Evolutionary conservation across 805 yeast species (phyloP).

Genomic region (Teunomyces gatunensis): DNA sequence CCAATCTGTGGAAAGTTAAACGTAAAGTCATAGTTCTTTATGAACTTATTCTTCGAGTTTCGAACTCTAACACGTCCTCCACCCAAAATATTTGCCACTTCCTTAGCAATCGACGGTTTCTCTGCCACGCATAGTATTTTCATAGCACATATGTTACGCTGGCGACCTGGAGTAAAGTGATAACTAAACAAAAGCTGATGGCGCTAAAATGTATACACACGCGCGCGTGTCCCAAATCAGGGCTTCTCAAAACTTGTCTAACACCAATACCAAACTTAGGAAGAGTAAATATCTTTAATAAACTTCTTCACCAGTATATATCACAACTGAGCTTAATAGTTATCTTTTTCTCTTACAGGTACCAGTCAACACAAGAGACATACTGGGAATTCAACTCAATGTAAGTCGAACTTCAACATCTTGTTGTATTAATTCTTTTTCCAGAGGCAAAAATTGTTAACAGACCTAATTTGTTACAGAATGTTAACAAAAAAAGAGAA

Average conservation of each 20-base stretch:
- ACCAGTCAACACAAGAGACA: no score
- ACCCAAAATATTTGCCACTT: slow-evolving; percentile 70
- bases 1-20: slow-evolving; percentile 65
- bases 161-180: background rate
- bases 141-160: slow-evolving; percentile 37
- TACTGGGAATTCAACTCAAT: no score
- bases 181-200: background rate
- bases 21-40: slow-evolving; percentile 75
- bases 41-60: slow-evolving; percentile 54
- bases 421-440: no score
- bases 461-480: no score
- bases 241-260: no score
- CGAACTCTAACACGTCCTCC: slow-evolving; percentile 61
- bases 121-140: slow-evolving; percentile 92
- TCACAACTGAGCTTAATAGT: no score
- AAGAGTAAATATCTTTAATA: background rate
- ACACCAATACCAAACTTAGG: no score
- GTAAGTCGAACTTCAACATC: no score
- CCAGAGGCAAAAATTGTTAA: no score
- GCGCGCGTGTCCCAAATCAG: background rate
- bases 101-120: slow-evolving; percentile 90
- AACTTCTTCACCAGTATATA: no score
- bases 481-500: no score
- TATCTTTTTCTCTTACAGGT: no score
- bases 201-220: background rate